phyloP scores from a whole-genome alignment of 225 moss, liverwort and hornwort genomes.

The Straminergon stramineum region DNA sequence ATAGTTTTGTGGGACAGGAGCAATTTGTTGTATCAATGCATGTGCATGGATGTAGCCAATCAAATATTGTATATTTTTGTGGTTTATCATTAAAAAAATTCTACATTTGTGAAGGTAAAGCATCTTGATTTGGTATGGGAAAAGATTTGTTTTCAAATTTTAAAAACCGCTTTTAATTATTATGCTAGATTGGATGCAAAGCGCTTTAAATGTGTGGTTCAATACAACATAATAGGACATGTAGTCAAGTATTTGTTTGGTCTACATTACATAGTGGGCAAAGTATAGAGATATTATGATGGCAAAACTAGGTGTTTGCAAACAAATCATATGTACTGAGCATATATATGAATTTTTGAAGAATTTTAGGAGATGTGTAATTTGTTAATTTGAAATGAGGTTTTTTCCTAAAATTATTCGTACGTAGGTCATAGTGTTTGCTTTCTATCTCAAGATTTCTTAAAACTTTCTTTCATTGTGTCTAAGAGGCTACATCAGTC shows the following conservation, averaged over 20 bases:
- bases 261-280: neutral
- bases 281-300: neutral
- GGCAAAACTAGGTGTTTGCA: fast-evolving
- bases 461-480: neutral
- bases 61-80: fast-evolving
- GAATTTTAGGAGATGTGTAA: neutral
- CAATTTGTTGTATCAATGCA: neutral
- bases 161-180: neutral
- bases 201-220: neutral
- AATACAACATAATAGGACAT: neutral
- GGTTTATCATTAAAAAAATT: neutral
- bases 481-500: neutral
- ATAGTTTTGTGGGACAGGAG: fast-evolving
- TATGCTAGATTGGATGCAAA: neutral
- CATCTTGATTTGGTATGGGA: neutral
- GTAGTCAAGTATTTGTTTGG: neutral
- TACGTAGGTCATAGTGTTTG: neutral
- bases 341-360: neutral
- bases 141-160: neutral
- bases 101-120: neutral
- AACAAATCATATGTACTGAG: fast-evolving
- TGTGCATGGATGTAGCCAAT: neutral
- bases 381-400: neutral
- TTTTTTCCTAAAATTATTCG: neutral
- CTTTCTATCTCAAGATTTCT: neutral